Evolutionary conservation across 2,329 filamentous ascomycete species (phyloP).

Genomic region (Aspergillus brasiliensis): DNA sequence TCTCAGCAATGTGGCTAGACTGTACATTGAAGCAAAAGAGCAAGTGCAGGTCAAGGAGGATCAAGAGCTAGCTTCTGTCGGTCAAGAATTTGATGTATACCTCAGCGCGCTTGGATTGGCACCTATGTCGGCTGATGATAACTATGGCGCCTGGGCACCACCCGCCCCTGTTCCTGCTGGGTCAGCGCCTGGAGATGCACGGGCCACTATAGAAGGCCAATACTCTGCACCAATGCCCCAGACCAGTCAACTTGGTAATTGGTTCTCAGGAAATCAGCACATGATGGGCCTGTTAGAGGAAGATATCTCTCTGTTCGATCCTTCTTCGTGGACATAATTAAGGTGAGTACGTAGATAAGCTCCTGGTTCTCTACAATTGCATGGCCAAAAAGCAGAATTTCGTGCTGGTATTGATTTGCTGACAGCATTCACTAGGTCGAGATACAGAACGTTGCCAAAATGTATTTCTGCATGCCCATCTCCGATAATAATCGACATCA

Average conservation of each 20-base stretch:
- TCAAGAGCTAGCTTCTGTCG: constrained; percentile 53
- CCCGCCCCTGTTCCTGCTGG: constrained; percentile 1
- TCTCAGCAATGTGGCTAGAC: constrained; percentile 61
- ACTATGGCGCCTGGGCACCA: constrained; percentile 13
- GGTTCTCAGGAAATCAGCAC: constrained; percentile 67
- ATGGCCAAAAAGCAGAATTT: not conserved
- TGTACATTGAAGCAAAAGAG: constrained; percentile 66
- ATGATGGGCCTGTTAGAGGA: constrained; percentile 68
- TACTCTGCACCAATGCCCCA: constrained; percentile 22
- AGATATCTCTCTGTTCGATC: constrained; percentile 47
- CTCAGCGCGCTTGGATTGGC: constrained; percentile 65
- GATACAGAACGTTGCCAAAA: not conserved
- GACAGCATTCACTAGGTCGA: not conserved
- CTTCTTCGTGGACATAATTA: constrained; percentile 13
- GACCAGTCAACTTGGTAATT: constrained; percentile 57
- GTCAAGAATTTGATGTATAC: constrained; percentile 66
- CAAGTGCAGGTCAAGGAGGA: constrained; percentile 54
- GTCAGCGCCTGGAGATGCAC: constrained; percentile 12
- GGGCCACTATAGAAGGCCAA: constrained; percentile 20
- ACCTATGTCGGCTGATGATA: constrained; percentile 30
- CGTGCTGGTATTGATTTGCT: not conserved
- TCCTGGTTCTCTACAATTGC: not conserved
- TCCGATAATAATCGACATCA: not conserved
- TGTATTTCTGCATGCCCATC: not conserved
- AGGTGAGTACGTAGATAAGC: not conserved